phyloP scores from a whole-genome alignment of 805 yeast genomes.

The Metschnikowia baotianmanensis region DNA sequence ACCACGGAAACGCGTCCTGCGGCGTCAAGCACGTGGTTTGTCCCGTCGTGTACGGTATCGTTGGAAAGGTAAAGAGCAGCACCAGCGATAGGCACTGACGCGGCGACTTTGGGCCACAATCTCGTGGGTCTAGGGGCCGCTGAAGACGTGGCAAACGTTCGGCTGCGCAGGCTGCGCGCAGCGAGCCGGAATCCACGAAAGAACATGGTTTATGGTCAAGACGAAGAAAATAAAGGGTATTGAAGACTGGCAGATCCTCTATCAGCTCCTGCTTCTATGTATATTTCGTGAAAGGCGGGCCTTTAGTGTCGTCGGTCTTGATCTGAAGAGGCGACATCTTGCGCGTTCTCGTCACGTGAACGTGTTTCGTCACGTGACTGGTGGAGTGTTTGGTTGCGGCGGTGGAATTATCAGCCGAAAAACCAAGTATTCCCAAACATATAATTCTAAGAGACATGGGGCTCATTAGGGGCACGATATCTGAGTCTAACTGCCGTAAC shows the following conservation, averaged over 20 bases:
- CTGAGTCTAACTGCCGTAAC: too few relatives aligned
- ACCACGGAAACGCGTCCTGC: constrained; percentile 60
- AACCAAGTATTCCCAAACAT: too few relatives aligned
- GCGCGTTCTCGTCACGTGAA: too few relatives aligned
- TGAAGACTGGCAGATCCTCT: background rate
- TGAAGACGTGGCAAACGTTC: constrained; percentile 1
- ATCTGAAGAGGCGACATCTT: too few relatives aligned
- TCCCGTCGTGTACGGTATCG: constrained; percentile 31
- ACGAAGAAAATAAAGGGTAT: background rate
- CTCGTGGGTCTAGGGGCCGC: constrained; percentile 1
- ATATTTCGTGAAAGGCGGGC: too few relatives aligned
- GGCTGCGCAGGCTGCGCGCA: background rate
- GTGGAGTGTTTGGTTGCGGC: too few relatives aligned
- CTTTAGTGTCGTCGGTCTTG: too few relatives aligned
- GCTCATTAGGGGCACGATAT: too few relatives aligned
- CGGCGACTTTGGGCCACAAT: constrained; percentile 14
- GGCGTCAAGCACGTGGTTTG: constrained; percentile 35
- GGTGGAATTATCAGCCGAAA: too few relatives aligned
- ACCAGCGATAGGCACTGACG: constrained; percentile 1
- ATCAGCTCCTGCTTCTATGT: too few relatives aligned
- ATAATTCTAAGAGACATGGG: too few relatives aligned
- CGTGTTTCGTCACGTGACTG: too few relatives aligned
- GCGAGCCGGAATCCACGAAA: background rate
- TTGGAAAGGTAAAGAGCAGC: constrained; percentile 34
- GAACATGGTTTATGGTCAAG: background rate